These are phyloP conservation scores for Paecilomyces sp. DNA, from an alignment of 2,329 filamentous ascomycete species.

Conservation along the genomic window DNA sequence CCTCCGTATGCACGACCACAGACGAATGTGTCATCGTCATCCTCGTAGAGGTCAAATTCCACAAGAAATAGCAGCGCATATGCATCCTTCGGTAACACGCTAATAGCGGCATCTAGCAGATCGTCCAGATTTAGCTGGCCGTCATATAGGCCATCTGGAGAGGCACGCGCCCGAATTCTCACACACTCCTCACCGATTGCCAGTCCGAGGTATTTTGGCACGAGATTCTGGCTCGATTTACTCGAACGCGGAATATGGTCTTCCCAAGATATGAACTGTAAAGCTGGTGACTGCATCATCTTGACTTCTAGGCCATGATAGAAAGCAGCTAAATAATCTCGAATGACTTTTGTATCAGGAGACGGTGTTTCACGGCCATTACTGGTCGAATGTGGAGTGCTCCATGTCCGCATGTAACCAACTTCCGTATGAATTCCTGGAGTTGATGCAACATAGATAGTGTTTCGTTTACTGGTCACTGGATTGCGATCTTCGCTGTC, in stretches of 20 bases:
- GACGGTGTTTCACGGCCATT: background rate
- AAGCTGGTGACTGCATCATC: no score
- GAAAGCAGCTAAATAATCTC: conserved; percentile 41
- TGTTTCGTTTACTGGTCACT: conserved; percentile 39
- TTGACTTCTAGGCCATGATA: conserved; percentile 51
- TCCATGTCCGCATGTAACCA: conserved; percentile 39
- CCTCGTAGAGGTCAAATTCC: conserved; percentile 59
- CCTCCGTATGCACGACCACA: conserved; percentile 61
- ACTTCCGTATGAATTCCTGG: conserved; percentile 36
- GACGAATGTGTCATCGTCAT: conserved; percentile 59
- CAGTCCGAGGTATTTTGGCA: conserved; percentile 41
- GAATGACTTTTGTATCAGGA: conserved; percentile 23
- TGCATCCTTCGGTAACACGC: conserved; percentile 50
- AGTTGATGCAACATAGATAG: conserved; percentile 48
- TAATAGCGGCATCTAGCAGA: conserved; percentile 51
- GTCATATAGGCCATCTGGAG: conserved; percentile 40
- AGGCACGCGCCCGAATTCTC: conserved; percentile 46
- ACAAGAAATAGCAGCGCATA: conserved; percentile 52
- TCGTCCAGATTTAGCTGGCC: conserved; percentile 51
- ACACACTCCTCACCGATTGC: conserved; percentile 28
- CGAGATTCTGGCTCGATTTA: conserved; percentile 3
- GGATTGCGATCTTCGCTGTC: conserved; percentile 42
- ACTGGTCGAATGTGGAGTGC: conserved; percentile 13
- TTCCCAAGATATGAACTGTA: conserved; percentile 45
- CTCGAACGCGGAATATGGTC: conserved; percentile 4